phyloP scores from a whole-genome alignment of 768 basidiomycete genomes.

The Boletus rubropictus region DNA sequence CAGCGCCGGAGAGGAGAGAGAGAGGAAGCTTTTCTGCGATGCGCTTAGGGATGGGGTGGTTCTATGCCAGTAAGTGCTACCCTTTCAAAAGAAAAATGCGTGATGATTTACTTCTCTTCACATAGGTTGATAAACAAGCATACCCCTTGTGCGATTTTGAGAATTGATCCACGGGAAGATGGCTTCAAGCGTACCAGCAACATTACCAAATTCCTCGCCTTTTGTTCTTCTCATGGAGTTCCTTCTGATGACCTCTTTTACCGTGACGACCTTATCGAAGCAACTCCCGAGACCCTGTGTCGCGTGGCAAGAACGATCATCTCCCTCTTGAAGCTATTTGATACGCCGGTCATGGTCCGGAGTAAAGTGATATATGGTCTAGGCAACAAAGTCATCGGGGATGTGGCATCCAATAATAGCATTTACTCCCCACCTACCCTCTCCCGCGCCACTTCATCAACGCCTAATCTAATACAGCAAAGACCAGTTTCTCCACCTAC shows the following conservation, averaged over 20 bases:
- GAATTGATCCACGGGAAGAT: constrained; percentile 62
- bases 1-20: constrained; percentile 65
- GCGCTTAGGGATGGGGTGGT: constrained; percentile 80
- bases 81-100: constrained; percentile 5
- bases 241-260: constrained; percentile 59
- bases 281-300: constrained; percentile 52
- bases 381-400: constrained; percentile 26
- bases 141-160: constrained; percentile 51
- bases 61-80: constrained; percentile 75
- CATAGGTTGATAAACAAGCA: constrained; percentile 75
- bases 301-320: constrained; percentile 74
- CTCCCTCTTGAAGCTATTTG: constrained; percentile 58
- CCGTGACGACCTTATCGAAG: constrained; percentile 61
- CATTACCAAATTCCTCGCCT: constrained; percentile 71
- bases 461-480: constrained; percentile 49
- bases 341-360: constrained; percentile 43
- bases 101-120: constrained; percentile 3
- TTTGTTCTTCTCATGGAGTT: constrained; percentile 64
- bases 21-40: constrained; percentile 67
- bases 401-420: constrained; percentile 31
- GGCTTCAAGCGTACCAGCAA: constrained; percentile 64
- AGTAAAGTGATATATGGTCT: constrained; percentile 44
- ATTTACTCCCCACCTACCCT: constrained; percentile 27
- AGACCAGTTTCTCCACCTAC: constrained; percentile 36
- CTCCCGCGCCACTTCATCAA: constrained; percentile 51